These are phyloP conservation scores for Fragaria nilgerrensis DNA, from an alignment of 306 rosid species.

Conservation along the genomic window DNA sequence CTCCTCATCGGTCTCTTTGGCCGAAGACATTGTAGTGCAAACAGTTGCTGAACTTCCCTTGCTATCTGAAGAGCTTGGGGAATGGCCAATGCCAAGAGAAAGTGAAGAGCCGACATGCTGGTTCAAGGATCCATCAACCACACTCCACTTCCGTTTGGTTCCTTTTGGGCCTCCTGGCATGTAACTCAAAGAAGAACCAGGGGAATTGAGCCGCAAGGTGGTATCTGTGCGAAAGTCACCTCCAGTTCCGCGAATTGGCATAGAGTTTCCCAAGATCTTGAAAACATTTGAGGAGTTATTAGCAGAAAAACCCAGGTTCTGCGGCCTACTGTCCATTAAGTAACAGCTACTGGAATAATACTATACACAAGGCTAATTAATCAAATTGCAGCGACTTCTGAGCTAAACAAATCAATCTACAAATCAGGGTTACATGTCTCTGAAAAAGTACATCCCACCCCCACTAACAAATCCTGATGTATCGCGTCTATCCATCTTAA, in stretches of 20 bases:
- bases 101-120: slow-evolving; percentile 63
- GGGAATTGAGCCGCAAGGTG: slow-evolving; percentile 64
- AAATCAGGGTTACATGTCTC: slow-evolving; percentile 55
- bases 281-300: slow-evolving; percentile 62
- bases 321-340: slow-evolving; percentile 65
- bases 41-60: slow-evolving; percentile 86
- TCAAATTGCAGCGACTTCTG: slow-evolving; percentile 38
- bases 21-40: slow-evolving; percentile 82
- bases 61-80: slow-evolving; percentile 85
- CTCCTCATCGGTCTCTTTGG: slow-evolving; percentile 84
- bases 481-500: slow-evolving; percentile 86
- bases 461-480: slow-evolving; percentile 99
- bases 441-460: slow-evolving; percentile 51
- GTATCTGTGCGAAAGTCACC: slow-evolving; percentile 59
- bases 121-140: slow-evolving; percentile 45
- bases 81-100: slow-evolving; percentile 75
- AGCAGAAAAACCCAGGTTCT: slow-evolving; percentile 55
- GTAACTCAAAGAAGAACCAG: slow-evolving; percentile 50
- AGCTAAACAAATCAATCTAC: slow-evolving; percentile 43
- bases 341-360: slow-evolving; percentile 34
- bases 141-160: slow-evolving; percentile 76
- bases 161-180: slow-evolving; percentile 53
- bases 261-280: slow-evolving; percentile 51
- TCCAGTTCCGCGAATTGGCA: slow-evolving; percentile 47
- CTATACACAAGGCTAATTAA: slow-evolving; percentile 37